Conservation (phyloP, 345 rosid genomes). For the Sonneratia caseolaris region DNA sequence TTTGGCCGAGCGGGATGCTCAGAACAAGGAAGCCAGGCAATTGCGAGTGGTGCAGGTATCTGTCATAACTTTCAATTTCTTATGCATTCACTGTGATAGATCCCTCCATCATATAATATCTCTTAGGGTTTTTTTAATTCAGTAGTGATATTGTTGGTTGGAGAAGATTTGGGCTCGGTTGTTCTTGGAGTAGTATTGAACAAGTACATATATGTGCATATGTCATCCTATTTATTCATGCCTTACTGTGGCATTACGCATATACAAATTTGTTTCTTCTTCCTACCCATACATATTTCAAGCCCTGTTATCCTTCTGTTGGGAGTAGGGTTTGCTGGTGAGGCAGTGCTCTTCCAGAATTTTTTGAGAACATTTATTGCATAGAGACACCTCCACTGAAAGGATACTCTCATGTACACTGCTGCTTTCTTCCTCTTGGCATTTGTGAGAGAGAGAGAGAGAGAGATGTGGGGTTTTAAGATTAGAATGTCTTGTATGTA, state of each 20-base stretch:
- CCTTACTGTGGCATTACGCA: too few species aligned
- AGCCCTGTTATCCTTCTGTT: neutral
- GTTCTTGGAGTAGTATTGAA: too few species aligned
- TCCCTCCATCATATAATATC: neutral
- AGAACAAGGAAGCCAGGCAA: slow-evolving; percentile 96
- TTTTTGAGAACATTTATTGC: neutral
- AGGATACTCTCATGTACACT: too few species aligned
- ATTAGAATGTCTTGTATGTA: neutral
- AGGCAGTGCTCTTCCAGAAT: neutral
- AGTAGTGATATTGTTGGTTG: too few species aligned
- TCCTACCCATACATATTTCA: too few species aligned
- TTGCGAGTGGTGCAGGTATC: slow-evolving; percentile 68
- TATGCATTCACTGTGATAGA: neutral
- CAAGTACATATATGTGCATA: too few species aligned
- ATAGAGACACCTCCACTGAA: neutral
- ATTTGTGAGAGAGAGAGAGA: too few species aligned
- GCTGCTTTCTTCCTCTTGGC: too few species aligned
- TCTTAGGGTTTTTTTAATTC: too few species aligned
- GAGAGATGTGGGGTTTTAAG: neutral
- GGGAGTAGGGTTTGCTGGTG: neutral
- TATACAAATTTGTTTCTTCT: too few species aligned
- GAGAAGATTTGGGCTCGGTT: too few species aligned
- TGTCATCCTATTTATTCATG: too few species aligned
- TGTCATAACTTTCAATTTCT: neutral
- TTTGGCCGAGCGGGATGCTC: slow-evolving; percentile 83